Percentiles rank a stretch among this genome's conserved stretches.
These are phyloP conservation scores for Rhizopus sp. DNA, from an alignment of 371 early-diverging fungal species.

Conservation along the genomic window DNA sequence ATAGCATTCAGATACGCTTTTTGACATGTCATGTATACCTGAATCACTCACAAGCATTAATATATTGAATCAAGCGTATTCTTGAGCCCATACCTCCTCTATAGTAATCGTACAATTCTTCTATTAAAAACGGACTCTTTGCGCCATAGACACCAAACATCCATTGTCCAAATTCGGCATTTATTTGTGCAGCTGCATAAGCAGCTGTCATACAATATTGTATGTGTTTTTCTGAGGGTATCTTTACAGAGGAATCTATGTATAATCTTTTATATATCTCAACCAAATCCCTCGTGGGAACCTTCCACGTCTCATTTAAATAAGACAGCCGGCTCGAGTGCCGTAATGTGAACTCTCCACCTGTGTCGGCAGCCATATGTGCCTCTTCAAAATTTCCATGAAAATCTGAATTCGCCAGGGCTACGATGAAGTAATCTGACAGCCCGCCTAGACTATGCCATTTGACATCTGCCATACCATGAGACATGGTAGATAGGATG, in stretches of 20 bases:
- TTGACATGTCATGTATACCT: constrained; percentile 67
- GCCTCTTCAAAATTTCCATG: constrained; percentile 59
- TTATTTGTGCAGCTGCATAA: constrained; percentile 67
- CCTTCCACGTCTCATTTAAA: constrained; percentile 65
- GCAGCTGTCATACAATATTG: constrained; percentile 64
- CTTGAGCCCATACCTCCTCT: constrained; percentile 60
- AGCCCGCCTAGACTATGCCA: constrained; percentile 82
- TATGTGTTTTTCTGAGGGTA: constrained; percentile 42
- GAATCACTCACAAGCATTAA: not conserved
- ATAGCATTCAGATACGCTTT: constrained; percentile 68
- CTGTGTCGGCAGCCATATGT: constrained; percentile 77
- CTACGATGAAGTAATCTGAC: constrained; percentile 69
- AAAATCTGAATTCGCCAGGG: constrained; percentile 68
- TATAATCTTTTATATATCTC: constrained; percentile 66
- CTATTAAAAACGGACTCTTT: constrained; percentile 70
- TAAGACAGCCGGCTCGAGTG: constrained; percentile 49
- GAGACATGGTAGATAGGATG: constrained; percentile 79
- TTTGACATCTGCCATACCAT: constrained; percentile 80
- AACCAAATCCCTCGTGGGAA: constrained; percentile 76
- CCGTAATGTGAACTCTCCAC: constrained; percentile 77
- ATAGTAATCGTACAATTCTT: constrained; percentile 70
- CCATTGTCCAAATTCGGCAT: constrained; percentile 45
- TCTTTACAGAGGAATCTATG: constrained; percentile 4
- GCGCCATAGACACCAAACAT: constrained; percentile 52
- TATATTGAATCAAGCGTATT: not conserved